phyloP scores from a whole-genome alignment of 2,329 filamentous ascomycete species.

The Myriosclerotinia duriaeana region DNA sequence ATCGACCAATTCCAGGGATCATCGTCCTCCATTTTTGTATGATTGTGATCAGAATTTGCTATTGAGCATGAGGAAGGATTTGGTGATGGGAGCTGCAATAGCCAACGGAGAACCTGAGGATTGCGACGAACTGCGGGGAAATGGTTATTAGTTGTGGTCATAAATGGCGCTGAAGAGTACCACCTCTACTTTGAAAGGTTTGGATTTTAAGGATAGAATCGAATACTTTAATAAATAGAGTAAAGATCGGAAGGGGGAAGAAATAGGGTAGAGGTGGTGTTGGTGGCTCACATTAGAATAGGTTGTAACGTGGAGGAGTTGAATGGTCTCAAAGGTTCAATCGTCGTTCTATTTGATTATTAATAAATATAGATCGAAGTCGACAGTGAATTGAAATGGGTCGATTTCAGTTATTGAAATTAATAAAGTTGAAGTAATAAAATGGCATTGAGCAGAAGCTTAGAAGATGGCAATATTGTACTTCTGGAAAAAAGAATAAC shows the following conservation, averaged over 20 bases:
- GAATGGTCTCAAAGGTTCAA: neutral
- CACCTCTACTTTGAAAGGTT: neutral
- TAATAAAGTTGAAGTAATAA: neutral
- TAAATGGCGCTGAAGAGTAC: neutral
- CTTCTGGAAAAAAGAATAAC: neutral
- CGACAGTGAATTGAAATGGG: constrained; percentile 15
- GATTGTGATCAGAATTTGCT: neutral
- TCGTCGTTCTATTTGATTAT: neutral
- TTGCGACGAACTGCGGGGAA: constrained; percentile 7
- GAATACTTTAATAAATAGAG: neutral
- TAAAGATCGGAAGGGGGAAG: neutral
- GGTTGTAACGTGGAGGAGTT: neutral
- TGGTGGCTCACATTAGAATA: neutral
- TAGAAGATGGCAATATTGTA: neutral
- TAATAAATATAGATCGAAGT: neutral
- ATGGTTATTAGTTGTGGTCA: constrained; percentile 20
- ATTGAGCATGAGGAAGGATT: neutral
- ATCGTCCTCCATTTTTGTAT: constrained; percentile 37
- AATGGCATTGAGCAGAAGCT: neutral
- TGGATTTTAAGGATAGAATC: neutral
- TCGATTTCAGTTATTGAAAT: neutral
- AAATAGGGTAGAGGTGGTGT: neutral
- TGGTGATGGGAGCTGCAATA: constrained; percentile 5
- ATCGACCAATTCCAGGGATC: constrained; percentile 78
- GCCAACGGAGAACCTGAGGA: constrained; percentile 8